Base-by-base conservation (phyloP, 768 basidiomycete species). In the Panus rudis region DNA sequence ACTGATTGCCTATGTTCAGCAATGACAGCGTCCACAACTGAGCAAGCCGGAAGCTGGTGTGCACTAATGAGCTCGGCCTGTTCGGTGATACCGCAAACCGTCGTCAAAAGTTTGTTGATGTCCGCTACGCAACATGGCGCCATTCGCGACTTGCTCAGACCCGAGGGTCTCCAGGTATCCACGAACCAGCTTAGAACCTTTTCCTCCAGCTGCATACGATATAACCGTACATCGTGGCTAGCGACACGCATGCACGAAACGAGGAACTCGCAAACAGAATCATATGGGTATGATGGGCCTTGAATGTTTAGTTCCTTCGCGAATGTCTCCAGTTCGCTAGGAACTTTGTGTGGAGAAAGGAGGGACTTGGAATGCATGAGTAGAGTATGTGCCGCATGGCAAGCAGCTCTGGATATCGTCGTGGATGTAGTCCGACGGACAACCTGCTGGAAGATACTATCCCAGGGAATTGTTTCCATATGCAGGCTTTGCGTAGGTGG, bases 261-360 rank as follows among this genome's bases (percentile, higher is more conserved):
- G 35, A 97, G 69, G 57, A 98, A 91, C 44, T 70, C 68, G 67
- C 93, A 96, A 28, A 94, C 90, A 1, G 93, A 81, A 56, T 99
- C 96, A 53, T 75, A 86, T 0, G 92, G 91, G 53, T 77, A 82
- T 12, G 79, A 66, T 2, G 93, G 92, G 0, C 92, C 93, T 63
- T 98, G 94, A 13, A 96, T 75, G 50, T 90, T 84, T 45, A 99
- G 68, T 49, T 94, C 89, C 48, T 82, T 83, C 1, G 80, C 75
- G 37, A 97, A 67, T 0, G 71, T 68, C 57, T 92, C 91, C 37
- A 97, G 79, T 57, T 93, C 91, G 2, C 64, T 54, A 12, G 87
- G 67, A 34, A 84, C 64, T 12, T 73, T 74, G 27, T 79, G 76
- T 12, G 76, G 62, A 3, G 76, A 68, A 19, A 88, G 65, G 41